Evolutionary conservation across 176 grass and related monocot genomes (phyloP).

Genomic region (Ampelocalamus luodianensis): DNA sequence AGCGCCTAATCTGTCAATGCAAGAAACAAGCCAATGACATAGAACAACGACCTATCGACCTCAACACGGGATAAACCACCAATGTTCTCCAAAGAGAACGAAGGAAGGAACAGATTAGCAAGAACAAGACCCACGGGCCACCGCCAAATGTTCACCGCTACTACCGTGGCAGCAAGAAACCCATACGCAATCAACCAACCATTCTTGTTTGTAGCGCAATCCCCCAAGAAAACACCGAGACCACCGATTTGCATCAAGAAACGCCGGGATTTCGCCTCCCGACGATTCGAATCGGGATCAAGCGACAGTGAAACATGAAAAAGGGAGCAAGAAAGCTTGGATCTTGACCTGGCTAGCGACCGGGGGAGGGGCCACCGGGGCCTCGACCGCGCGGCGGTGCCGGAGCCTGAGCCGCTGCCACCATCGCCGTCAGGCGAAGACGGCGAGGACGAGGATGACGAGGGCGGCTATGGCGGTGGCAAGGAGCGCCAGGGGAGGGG

Average conservation of each 20-base stretch:
- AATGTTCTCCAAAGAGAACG: background rate
- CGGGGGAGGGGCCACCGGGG: background rate
- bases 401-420: background rate
- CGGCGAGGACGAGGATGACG: slow-evolving; percentile 42
- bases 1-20: background rate
- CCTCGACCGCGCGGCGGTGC: background rate
- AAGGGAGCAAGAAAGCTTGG: background rate
- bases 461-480: slow-evolving; percentile 39
- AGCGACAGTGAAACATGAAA: background rate
- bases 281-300: background rate
- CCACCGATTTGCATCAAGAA: slow-evolving; percentile 34
- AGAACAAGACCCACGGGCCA: background rate
- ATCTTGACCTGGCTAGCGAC: slow-evolving; percentile 42
- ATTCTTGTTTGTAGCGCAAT: background rate
- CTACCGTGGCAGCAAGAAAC: slow-evolving; percentile 4
- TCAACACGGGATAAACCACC: background rate
- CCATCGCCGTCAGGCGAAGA: slow-evolving; percentile 55
- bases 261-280: background rate
- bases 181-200: slow-evolving; percentile 9
- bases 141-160: background rate
- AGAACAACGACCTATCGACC: background rate
- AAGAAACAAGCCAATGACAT: slow-evolving; percentile 2
- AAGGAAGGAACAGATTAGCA: background rate
- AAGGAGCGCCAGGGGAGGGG: slow-evolving; percentile 37
- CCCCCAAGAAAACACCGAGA: background rate